Evolutionary conservation across 371 early-diverging fungal species (phyloP), one percentile per base, ranked within the genome.

Genomic region (Mortierella sp.): DNA sequence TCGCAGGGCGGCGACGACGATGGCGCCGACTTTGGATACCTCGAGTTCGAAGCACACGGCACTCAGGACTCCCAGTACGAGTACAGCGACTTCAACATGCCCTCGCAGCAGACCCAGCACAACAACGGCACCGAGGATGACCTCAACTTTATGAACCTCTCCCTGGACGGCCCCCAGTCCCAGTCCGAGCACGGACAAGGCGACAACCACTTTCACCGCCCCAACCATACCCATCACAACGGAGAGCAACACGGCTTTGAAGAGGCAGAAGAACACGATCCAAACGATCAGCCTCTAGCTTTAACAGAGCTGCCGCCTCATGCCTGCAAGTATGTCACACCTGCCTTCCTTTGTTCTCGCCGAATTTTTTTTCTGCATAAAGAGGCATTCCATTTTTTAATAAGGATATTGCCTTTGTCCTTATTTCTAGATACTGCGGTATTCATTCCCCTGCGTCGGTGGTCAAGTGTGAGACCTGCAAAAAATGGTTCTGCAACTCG

Each of bases 401-500:
- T 64, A 26, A 37, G 26, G 24, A 34, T 9, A 21, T 19, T 3
- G 3, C 24, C 8, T 16, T 64, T 8, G 9, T 28, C 2, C 11
- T 21, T 3, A 21, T 26, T 5, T 59, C 1, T 71, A 89, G 92
- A 78, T 98, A 98, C 90, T 99, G 99, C 83, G 97, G 97, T 57
- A 96, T 98, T 76, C 98, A 98, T 81, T 92, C 94, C 28, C 94
- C 97, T 19, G 90, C 94, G 28, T 94, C 96, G 0, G 98, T 99
- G 19, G 97, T 97, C 75, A 97, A 97, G 89, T 99, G 99, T 87
- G 92, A 97, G 51, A 93, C 93, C 0, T 99, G 99, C 90, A 92
- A 93, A 70, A 95, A 96, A 77, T 98, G 98, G 98, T 99, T 99
- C 87, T 99, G 99, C 89, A 99, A 99, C 83, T 94, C 96, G 6